Evolutionary conservation across 768 basidiomycete species (phyloP).

Genomic region (Pulveroboletus ravenelii): DNA sequence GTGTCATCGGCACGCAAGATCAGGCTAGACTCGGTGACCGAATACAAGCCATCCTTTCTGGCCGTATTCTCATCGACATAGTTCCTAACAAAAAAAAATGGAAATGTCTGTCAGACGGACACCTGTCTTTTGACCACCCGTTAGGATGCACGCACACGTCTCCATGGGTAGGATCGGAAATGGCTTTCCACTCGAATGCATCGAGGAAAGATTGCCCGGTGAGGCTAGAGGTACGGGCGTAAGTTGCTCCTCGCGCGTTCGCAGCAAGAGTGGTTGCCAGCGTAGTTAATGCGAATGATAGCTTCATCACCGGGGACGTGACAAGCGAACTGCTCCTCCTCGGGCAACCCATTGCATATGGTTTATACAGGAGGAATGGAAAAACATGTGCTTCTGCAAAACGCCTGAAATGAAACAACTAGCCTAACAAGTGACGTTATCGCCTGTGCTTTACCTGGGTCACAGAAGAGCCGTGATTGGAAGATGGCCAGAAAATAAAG

Average conservation of each 20-base stretch:
- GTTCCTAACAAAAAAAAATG: slow-evolving; percentile 26
- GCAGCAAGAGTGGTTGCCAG: background rate
- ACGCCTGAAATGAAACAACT: no score
- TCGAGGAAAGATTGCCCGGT: slow-evolving; percentile 45
- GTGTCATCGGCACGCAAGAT: slow-evolving; percentile 30
- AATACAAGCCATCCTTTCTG: slow-evolving; percentile 49
- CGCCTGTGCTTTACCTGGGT: no score
- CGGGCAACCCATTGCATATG: background rate
- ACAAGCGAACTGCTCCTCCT: background rate
- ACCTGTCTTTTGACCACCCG: background rate
- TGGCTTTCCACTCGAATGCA: slow-evolving; percentile 23
- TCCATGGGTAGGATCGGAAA: slow-evolving; percentile 30
- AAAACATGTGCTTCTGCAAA: no score
- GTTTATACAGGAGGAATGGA: background rate
- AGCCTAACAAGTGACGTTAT: no score
- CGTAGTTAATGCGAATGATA: background rate
- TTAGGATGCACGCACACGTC: slow-evolving; percentile 12
- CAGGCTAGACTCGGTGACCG: slow-evolving; percentile 38
- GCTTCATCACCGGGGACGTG: background rate
- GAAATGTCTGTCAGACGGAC: background rate
- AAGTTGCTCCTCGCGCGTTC: background rate
- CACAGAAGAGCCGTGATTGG: no score
- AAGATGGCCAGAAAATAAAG: background rate
- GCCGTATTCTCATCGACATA: slow-evolving; percentile 48
- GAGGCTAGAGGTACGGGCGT: slow-evolving; percentile 37